These are phyloP conservation scores for Vararia minispora DNA, from an alignment of 768 basidiomycete species.

Conservation along the genomic window DNA sequence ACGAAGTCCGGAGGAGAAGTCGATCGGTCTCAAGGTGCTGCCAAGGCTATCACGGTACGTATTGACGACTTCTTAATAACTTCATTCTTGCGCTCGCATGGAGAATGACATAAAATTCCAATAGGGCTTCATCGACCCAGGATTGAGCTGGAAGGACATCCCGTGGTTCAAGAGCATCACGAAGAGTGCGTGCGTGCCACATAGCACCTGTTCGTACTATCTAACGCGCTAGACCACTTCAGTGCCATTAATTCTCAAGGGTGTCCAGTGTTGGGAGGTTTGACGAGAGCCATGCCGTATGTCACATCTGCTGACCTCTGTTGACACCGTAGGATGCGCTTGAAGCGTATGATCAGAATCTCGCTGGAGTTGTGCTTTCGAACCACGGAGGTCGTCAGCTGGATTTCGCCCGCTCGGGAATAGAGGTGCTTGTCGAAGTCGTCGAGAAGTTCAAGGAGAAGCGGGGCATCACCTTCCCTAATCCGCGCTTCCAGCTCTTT, in stretches of 20 bases:
- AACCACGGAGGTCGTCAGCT: slow-evolving; percentile 53
- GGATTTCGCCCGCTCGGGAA: slow-evolving; percentile 33
- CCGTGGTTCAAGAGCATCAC: slow-evolving; percentile 53
- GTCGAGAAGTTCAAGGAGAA: slow-evolving; percentile 54
- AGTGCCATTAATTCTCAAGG: slow-evolving; percentile 57
- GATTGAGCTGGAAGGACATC: slow-evolving; percentile 77
- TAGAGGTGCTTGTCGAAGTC: slow-evolving; percentile 50
- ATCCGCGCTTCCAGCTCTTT: slow-evolving; percentile 73
- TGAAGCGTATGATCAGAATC: slow-evolving; percentile 34
- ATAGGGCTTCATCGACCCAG: slow-evolving; percentile 91
- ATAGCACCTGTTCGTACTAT: neutral
- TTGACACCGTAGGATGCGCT: slow-evolving; percentile 30
- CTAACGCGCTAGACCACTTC: neutral
- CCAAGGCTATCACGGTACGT: slow-evolving; percentile 82
- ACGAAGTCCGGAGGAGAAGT: slow-evolving; percentile 39
- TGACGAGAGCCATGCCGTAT: neutral
- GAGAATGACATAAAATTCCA: neutral
- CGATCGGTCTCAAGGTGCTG: slow-evolving; percentile 84
- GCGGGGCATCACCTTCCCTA: slow-evolving; percentile 64
- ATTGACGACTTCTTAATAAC: neutral
- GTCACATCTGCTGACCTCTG: neutral
- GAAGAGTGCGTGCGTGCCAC: slow-evolving; percentile 25
- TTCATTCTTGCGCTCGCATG: neutral
- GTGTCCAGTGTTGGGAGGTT: slow-evolving; percentile 51
- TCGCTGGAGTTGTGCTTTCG: slow-evolving; percentile 39